phyloP scores from a whole-genome alignment of 306 rosid genomes.

The Acacia acuminata region DNA sequence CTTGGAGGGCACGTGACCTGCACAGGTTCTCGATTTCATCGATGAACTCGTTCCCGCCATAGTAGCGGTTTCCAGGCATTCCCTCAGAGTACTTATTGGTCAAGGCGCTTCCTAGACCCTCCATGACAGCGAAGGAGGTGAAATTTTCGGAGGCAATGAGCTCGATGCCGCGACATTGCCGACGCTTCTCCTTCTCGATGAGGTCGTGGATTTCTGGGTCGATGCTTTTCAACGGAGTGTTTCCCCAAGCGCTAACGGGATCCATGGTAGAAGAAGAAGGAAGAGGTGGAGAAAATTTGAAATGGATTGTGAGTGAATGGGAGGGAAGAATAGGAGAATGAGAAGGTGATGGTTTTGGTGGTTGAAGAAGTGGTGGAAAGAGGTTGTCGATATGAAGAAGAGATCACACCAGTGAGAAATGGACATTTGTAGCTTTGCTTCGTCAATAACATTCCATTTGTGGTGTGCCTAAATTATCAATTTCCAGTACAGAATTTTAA shows the following conservation, averaged over 20 bases:
- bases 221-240: conserved; percentile 59
- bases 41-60: conserved; percentile 95
- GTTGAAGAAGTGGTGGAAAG: not conserved
- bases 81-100: conserved; percentile 99
- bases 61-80: conserved; percentile 89
- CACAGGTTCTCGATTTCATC: conserved; percentile 90
- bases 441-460: not conserved
- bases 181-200: conserved; percentile 90
- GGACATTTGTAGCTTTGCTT: not conserved
- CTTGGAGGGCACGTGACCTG: conserved; percentile 80
- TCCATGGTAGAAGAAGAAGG: conserved; percentile 53
- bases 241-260: conserved; percentile 75
- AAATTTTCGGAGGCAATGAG: conserved; percentile 94
- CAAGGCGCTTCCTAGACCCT: conserved; percentile 85
- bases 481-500: too few relatives aligned
- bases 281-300: not conserved
- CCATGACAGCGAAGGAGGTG: conserved; percentile 94
- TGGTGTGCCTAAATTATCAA: not conserved
- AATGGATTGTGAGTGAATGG: not conserved
- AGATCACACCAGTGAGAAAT: not conserved
- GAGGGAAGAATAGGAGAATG: not conserved
- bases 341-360: not conserved
- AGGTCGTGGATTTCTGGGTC: conserved; percentile 93
- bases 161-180: conserved; percentile 95
- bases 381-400: not conserved